Evolutionary conservation across 2,329 filamentous ascomycete species (phyloP), one percentile per base, ranked within the genome.

Genomic region (Alternaria angustiovoidea): DNA sequence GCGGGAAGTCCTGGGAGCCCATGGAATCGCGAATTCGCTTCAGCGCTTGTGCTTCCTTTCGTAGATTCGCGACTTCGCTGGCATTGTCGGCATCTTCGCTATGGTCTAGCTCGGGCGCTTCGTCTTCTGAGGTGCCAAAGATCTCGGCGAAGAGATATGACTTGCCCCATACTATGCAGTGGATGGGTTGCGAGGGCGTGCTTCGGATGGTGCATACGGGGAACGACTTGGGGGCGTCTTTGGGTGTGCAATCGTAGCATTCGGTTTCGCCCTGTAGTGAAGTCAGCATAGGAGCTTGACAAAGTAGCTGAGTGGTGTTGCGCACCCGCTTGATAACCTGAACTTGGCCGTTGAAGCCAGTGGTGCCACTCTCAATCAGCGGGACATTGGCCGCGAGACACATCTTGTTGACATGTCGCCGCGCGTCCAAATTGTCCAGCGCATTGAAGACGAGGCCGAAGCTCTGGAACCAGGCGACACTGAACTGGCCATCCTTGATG

Each of bases 141-240:
- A 99, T 89, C 78, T 99, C 95, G 67, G 93, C 95, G 62, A 99
- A 87, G 8, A 99, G 85, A 77, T 98, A 99, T 77, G 93, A 97
- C 81, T 98, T 99, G 20, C 88, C 94, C 95, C 95, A 99, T 2
- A 99, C 94, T 63, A 99, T 99, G 81, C 95, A 98, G 80, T 99
- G 95, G 43, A 99, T 98, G 0, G 94, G 92, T 72, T 98, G 94
- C 66, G 91, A 96, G 0, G 95, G 95, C 0, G 94, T 99, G 78
- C 93, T 97, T 77, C 95, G 88, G 71, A 99, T 98, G 1, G 95
- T 99, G 81, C 95, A 99, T 42, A 98, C 94, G 2, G 95, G 94
- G 74, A 96, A 98, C 1, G 91, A 91, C 77, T 97, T 98, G 6
- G 94, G 94, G 2, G 91, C 88, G 62, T 94, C 91, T 79, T 99